Evolutionary conservation across 2,329 filamentous ascomycete genomes (phyloP), one percentile per base, ranked within the genome.

Genomic region (Pyrenochaeta sp.): DNA sequence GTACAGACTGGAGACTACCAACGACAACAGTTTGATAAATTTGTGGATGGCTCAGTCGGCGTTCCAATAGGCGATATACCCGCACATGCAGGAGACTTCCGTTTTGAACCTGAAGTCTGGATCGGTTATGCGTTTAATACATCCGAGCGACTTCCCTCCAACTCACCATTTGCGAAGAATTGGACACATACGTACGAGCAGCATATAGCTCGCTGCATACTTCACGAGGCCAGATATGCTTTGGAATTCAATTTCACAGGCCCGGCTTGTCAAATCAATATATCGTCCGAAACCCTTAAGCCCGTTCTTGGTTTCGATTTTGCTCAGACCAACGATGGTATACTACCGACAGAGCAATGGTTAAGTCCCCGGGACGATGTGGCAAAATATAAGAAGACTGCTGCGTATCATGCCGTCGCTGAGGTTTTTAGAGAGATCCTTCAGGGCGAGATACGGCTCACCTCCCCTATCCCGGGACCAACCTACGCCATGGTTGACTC

Each of bases 381-480:
- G 0, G 42, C 41, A 0, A 27, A 54, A 0, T 75, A 75, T 58
- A 74, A 75, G 51, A 69, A 73, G 27, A 64, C 59, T 4, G 66
- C 72, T 0, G 69, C 69, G 31, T 76, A 75, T 44, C 71, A 75
- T 41, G 64, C 73, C 1, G 54, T 75, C 17, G 74, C 71, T 10
- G 54, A 67, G 5, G 57, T 66, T 30, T 60, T 76, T 6, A 66
- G 74, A 2, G 42, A 60, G 1, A 75, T 74, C 27, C 60, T 76
- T 1, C 48, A 58, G 1, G 73, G 73, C 2, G 59, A 63, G 3
- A 62, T 76, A 10, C 69, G 70, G 36, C 43, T 75, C 9, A 64
- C 68, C 6, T 48, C 68, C 4, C 64, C 61, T 4, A 45, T 62
- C 1, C 71, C 66, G 0, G 72, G 66, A 23, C 72, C 67, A 2